Base-by-base conservation (phyloP, 139 green algal genomes). In the Deuterostichococcus epilithicus region DNA sequence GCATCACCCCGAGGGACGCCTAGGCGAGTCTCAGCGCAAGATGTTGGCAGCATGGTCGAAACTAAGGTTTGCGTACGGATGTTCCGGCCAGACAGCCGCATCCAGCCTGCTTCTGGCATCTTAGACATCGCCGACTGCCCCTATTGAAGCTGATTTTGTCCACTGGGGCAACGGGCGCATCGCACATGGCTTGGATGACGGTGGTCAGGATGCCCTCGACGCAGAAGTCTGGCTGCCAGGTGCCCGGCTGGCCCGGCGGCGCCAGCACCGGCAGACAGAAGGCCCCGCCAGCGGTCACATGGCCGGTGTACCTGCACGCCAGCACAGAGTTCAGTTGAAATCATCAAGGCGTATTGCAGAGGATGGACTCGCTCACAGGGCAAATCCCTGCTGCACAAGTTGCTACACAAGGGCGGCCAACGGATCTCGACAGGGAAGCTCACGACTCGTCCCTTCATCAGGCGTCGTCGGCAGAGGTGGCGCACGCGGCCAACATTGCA, bases 251-350 rank as follows among this genome's bases (percentile, higher is more conserved):
- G 58, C 79, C 74, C 18, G 36, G 74, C 67, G 74, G 32, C 2
- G 79, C 80, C 18, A 83, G 70, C 28, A 74, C 45, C 34, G 74
- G 73, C 15, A 83, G 72, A 59, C 79, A 83, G 63, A 83, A 77
- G 42, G 68, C 74, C 10, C 79, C 79, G 36, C 79, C 79, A 20
- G 79, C 74, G 68, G 79, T 83, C 22, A 83, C 79, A 69, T 83
- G 79, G 28, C 78, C 78, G 65, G 74, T n/a, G 59, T n/a, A n/a
- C 25, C 25, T 34, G 25, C 10, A 32, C 4, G 18, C 45, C 13
- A 60, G 45, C 15, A 18, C 15, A n/a, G 25, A 18, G 18, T 67
- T 6, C 4, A n/a, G 25, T 8, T 15, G 13, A 68, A 6, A 30
- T 30, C 8, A 5, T 52, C 15, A 20, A 52, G 13, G 36, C 69